Evolutionary conservation across 257 asterid genomes (phyloP), one percentile per base, ranked within the genome.

Genomic region (Cordia subcordata): DNA sequence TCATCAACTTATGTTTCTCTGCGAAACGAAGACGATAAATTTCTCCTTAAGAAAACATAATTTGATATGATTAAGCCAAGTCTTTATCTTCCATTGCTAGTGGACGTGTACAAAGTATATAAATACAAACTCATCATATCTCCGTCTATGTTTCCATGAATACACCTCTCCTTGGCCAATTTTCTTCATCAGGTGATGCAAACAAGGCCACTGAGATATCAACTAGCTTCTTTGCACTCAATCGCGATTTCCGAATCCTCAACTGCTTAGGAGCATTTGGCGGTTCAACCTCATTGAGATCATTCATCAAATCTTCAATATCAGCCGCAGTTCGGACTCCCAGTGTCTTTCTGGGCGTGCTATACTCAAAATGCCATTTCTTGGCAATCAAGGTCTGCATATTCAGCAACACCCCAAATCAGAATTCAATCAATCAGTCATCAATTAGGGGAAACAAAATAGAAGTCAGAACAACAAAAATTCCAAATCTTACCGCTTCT

Each of bases 181-280:
- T 42, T 1, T 58, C 82, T 8, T 61, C 73, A 0, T 15, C 57
- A 14, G 39, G 78, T 10, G 80, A 73, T 9, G 75, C 71, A 68
- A 85, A 87, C 55, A 90, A 72, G 44, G 81, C 74, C n/a, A 90
- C 82, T 0, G 96, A 72, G 21, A 90, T 71, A 21, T 66, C 96
- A 15, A 74, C 50, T 55, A 87, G 52, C 61, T 80, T 87, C 82
- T 85, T 85, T 1, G 57, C 58, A 39, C 64, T 63, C 64, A 83
- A 58, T 16, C 71, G 63, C 5, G 68, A 40, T 68, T 75, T 84
- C 13, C 75, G 81, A 74, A 53, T 67, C 66, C 88, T 77, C 0
- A 55, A 39, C 18, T 66, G 91, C 52, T 56, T 87, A 0, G 96
- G 96, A 53, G 95, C 94, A 67, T 79, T 79, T 13, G 90, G 90